Evolutionary conservation across 148 eudicot genomes (phyloP).

Genomic region (Dysphania ambrosioides): DNA sequence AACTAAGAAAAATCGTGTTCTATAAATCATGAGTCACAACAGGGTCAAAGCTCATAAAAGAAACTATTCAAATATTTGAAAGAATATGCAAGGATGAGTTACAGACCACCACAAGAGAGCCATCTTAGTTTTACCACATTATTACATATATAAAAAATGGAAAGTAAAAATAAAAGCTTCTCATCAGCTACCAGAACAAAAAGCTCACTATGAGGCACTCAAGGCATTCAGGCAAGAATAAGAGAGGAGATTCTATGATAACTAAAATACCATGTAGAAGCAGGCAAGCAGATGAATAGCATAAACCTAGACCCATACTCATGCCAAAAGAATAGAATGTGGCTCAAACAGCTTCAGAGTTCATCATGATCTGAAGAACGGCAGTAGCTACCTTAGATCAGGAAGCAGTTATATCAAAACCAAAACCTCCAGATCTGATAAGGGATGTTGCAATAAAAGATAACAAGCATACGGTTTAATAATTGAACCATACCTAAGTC

Average conservation of each 20-base stretch:
- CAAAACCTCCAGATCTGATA: conserved; percentile 3
- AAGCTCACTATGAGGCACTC: background rate
- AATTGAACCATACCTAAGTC: background rate
- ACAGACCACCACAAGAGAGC: background rate
- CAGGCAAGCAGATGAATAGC: background rate
- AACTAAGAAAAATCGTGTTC: background rate
- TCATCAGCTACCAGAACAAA: background rate
- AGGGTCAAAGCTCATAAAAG: background rate
- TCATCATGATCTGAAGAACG: background rate
- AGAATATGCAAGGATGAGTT: background rate
- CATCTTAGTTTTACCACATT: background rate
- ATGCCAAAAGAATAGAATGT: background rate
- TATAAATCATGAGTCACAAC: background rate
- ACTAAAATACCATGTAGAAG: no score
- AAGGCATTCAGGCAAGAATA: background rate
- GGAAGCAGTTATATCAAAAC: background rate
- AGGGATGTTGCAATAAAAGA: background rate
- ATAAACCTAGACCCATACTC: background rate
- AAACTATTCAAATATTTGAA: background rate
- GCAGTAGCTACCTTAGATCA: background rate
- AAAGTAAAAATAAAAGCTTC: no score
- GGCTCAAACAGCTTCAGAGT: background rate
- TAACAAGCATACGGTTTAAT: background rate
- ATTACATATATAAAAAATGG: no score
- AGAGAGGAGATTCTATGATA: background rate